Evolutionary conservation across 768 basidiomycete species (phyloP), one percentile per base, ranked within the genome.

Genomic region (Kwoniella bestiolae): DNA sequence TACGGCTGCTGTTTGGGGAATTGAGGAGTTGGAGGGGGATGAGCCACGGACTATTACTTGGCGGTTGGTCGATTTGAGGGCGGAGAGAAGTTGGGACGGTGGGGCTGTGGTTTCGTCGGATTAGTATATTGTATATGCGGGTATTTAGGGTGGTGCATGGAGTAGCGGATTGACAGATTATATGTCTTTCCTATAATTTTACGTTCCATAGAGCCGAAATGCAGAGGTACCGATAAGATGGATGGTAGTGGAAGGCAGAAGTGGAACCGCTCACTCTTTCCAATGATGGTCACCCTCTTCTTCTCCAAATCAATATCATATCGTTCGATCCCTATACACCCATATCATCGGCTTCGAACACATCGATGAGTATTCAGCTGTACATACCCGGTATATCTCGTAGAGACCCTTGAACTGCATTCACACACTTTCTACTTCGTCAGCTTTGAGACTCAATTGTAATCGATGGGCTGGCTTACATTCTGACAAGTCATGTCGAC

Each of bases 401-500:
- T 21, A 81, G 61, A 18, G 77, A 71, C 0, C 63, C 60, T 25
- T 62, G 59, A 0, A 81, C 80, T 18, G 76, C 72, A n/a, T 74
- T 66, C 45, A 81, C 80, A 56, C 80, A 81, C 77, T 79, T 51
- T 32, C 12, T 2, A 9, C 3, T 21, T 18, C 5, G 23, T 44
- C 34, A 29, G 28, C 28, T 53, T 4, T 28, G 7, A 53, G 18
- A 14, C 29, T 46, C 25, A 34, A 44, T 45, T 11, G 51, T 9
- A 31, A n/a, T 11, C 28, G 57, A 51, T 58, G 12, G 28, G 31
- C 50, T 8, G 26, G 56, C 77, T 63, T 34, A 79, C 77, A 31
- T 68, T 75, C 63, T 81, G 75, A 52, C 80, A 81, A 3, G 80
- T 81, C 80, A 81, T 81, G 61, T 81, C 80, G 44, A 81, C 80